Base-by-base conservation (phyloP, 2,329 filamentous ascomycete species). In the Plenodomus lindquistii region DNA sequence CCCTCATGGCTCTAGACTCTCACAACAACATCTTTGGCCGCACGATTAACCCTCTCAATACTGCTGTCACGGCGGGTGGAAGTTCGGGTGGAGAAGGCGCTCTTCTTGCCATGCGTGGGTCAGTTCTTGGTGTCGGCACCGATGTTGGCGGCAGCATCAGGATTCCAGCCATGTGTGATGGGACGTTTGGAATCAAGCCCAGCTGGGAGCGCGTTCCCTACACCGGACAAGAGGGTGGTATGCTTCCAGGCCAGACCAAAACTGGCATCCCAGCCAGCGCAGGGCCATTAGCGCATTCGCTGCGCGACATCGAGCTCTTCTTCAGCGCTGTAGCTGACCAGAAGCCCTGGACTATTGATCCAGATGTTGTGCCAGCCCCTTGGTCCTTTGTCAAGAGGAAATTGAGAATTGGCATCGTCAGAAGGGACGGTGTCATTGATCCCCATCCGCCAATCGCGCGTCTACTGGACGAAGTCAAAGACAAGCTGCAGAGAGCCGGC, bases 121-220 rank as follows among this genome's bases (percentile, higher is more conserved):
- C 74, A 9, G 54, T 78, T 0, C 55, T 82, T 0, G 80, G 80
- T 3, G 74, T 82, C 1, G 80, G 79, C 2, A 82, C 80, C 3
- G 80, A 83, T 57, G 76, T 82, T 7, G 80, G 80, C n/a, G 79
- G 79, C 8, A 76, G 72, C 2, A 79, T 81, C 44, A 71, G 80
- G 2, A 75, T 82, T 13, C 80, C 80, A 0, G 74, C 79, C 0
- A 74, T 77, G 56, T 74, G 79, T 45, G 76, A 79, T 51, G 78
- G 77, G 2, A 62, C 80, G 0, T 81, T 77, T 36, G 79, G 78
- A 5, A 62, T 73, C 60, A 79, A 76, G 60, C 75, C 69, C 24
- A 77, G 61, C 48, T 75, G 69, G 55, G 72, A 73, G 18, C 71
- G 82, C 1, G 66, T 83, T 1, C 79, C 79, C 0, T 82, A 76